These are phyloP conservation scores for Nothopassalora personata DNA, from an alignment of 2,329 filamentous ascomycete species.

Conservation along the genomic window DNA sequence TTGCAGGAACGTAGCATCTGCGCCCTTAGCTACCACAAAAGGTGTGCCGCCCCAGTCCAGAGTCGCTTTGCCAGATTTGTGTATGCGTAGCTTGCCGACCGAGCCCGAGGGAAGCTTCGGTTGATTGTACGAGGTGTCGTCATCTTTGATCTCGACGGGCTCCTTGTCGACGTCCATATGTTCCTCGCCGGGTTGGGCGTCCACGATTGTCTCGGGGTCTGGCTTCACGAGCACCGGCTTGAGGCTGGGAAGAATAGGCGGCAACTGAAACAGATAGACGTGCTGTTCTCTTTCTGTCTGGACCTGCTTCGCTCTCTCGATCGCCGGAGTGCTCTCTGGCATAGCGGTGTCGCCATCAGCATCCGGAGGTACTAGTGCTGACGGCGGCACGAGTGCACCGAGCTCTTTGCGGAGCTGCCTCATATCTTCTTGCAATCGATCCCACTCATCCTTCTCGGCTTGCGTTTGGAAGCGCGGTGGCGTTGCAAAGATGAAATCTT, in stretches of 20 bases:
- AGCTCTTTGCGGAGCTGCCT: slow-evolving; percentile 45
- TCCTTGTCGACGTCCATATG: slow-evolving; percentile 21
- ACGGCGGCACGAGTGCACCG: slow-evolving; percentile 34
- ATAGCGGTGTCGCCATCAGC: slow-evolving; percentile 40
- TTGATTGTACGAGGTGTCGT: slow-evolving; percentile 28
- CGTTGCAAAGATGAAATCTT: slow-evolving; percentile 18
- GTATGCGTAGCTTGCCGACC: slow-evolving; percentile 58
- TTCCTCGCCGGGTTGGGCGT: slow-evolving; percentile 9
- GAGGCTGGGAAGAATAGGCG: slow-evolving; percentile 57
- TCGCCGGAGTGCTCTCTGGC: slow-evolving; percentile 25
- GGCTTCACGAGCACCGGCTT: slow-evolving; percentile 34
- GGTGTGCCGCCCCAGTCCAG: slow-evolving; percentile 59
- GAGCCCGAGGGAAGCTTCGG: slow-evolving; percentile 46
- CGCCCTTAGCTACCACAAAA: slow-evolving; percentile 54
- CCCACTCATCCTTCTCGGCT: slow-evolving; percentile 49
- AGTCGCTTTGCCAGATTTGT: slow-evolving; percentile 56
- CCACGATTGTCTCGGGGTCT: slow-evolving; percentile 21
- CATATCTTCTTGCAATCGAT: slow-evolving; percentile 44
- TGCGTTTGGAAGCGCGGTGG: slow-evolving; percentile 47
- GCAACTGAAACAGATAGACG: slow-evolving; percentile 60
- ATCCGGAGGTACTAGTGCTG: slow-evolving; percentile 29
- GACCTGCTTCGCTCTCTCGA: slow-evolving; percentile 13
- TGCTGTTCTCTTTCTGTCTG: slow-evolving; percentile 46
- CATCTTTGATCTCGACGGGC: slow-evolving; percentile 2
- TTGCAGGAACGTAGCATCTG: slow-evolving; percentile 54